These are phyloP conservation scores for Scleroderma bovista DNA, from an alignment of 768 basidiomycete species.

Conservation along the genomic window DNA sequence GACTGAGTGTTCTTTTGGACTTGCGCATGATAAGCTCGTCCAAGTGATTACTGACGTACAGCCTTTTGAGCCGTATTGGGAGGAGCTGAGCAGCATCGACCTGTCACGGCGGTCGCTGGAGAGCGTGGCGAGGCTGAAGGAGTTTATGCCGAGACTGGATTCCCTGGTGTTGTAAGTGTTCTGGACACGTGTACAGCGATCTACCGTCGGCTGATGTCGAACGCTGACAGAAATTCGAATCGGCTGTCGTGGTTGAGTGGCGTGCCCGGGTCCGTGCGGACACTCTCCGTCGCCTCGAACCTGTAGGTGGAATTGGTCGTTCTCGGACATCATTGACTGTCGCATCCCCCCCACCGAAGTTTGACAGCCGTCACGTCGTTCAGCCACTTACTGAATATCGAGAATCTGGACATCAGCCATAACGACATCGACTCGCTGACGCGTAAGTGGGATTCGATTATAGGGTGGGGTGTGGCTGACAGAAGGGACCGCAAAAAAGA, in stretches of 20 bases:
- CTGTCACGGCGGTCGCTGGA: constrained; percentile 56
- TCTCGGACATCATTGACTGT: constrained; percentile 7
- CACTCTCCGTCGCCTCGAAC: constrained; percentile 73
- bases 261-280: constrained; percentile 63
- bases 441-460: constrained; percentile 49
- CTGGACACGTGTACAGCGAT: constrained; percentile 1
- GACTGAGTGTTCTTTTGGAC: constrained; percentile 94
- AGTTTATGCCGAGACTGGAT: constrained; percentile 83
- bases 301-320: constrained; percentile 36
- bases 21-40: constrained; percentile 88
- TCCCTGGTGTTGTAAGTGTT: constrained; percentile 65
- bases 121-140: constrained; percentile 70
- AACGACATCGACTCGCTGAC: constrained; percentile 86
- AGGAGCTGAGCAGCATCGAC: constrained; percentile 68
- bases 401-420: constrained; percentile 83
- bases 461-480: background rate
- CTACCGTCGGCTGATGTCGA: constrained; percentile 12
- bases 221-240: constrained; percentile 56
- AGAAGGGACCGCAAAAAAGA: constrained; percentile 52
- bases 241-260: constrained; percentile 78
- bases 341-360: constrained; percentile 37
- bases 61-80: constrained; percentile 95
- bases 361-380: constrained; percentile 86
- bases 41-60: constrained; percentile 92
- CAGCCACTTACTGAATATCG: constrained; percentile 78